Base-by-base conservation (phyloP, 1,284 basidiomycete genomes). In the Ustilago lituana region DNA sequence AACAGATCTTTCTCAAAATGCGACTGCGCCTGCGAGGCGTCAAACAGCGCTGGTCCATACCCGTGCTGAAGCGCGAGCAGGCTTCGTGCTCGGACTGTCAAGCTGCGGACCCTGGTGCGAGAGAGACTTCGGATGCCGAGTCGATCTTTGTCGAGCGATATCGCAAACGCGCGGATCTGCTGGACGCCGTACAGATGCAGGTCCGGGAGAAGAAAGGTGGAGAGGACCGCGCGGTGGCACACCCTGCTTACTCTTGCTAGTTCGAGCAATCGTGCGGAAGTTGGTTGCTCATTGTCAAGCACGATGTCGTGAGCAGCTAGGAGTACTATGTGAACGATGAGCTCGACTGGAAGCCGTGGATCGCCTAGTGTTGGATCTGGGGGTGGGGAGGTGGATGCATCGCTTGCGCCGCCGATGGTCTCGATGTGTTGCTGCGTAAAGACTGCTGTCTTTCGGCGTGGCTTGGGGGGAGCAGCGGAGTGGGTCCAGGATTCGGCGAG, bases 391-490 rank as follows among this genome's bases (percentile, higher is more conserved):
- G 37, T 19, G 15, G 26, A 27, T 17, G 24, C 31, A 23, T 51
- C 14, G 43, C 33, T 29, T 10, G 36, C 44, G 17, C 66, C 66
- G n/a, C 60, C 66, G 33, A 69, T 69, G 17, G 60, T 63, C 37
- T 69, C 66, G 48, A 69, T 63, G 44, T 63, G 44, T 43, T 59
- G 66, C 24, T 60, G 49, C 17, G 47, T 62, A 10, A 41, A 48
- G n/a, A 62, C 32, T 11, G 53, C 57, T 9, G 43, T 61, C 17
- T 53, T 41, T 8, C 54, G 36, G 14, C 52, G 50, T 36, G 55
- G 31, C 29, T 44, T 57, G 6, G 29, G 19, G 7, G 41, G n/a
- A 24, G 39, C 22, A n/a, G 43, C 12, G 12, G 50, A 9, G 7
- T 44, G 33, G 3, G 55, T 15, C 56, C 56, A 59, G 4, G 61